Percentiles rank a stretch among this genome's conserved stretches.
These are phyloP conservation scores for Cyclocybe aegerita DNA, from an alignment of 768 basidiomycete genomes.

Conservation along the genomic window DNA sequence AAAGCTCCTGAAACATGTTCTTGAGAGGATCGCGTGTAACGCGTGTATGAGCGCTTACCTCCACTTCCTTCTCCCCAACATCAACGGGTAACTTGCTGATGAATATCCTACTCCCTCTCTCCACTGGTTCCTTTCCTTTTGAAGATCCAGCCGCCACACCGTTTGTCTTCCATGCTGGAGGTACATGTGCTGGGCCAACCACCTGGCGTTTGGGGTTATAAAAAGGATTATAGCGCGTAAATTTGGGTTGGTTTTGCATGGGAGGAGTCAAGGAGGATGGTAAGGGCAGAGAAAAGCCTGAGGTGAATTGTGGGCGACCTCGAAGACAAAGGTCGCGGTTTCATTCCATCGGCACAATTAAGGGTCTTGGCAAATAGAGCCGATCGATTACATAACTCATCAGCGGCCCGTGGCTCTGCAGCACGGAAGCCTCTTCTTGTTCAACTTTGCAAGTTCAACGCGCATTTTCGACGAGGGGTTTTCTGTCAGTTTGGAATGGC, in stretches of 20 bases:
- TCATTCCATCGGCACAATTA: no score
- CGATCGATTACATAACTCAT: no score
- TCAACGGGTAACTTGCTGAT: slow-evolving; percentile 66
- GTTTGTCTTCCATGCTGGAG: slow-evolving; percentile 61
- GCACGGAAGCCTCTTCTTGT: no score
- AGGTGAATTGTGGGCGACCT: background rate
- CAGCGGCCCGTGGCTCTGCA: no score
- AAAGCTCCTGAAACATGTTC: slow-evolving; percentile 53
- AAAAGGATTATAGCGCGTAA: slow-evolving; percentile 40
- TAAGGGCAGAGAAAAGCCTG: background rate
- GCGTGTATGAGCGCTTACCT: slow-evolving; percentile 39
- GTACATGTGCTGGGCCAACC: slow-evolving; percentile 54
- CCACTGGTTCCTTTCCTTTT: slow-evolving; percentile 31
- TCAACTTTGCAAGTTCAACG: no score
- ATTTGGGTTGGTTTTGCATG: slow-evolving; percentile 6
- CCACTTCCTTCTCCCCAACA: slow-evolving; percentile 66
- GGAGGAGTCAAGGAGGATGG: background rate
- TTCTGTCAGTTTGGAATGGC: no score
- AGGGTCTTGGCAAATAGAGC: no score
- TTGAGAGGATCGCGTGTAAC: background rate
- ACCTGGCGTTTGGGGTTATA: slow-evolving; percentile 55
- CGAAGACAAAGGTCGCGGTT: no score
- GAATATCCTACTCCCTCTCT: slow-evolving; percentile 65
- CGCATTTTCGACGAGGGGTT: no score
- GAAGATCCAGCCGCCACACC: slow-evolving; percentile 17